phyloP scores from a whole-genome alignment of 2,329 filamentous ascomycete genomes.

The Parastagonospora nodorum region DNA sequence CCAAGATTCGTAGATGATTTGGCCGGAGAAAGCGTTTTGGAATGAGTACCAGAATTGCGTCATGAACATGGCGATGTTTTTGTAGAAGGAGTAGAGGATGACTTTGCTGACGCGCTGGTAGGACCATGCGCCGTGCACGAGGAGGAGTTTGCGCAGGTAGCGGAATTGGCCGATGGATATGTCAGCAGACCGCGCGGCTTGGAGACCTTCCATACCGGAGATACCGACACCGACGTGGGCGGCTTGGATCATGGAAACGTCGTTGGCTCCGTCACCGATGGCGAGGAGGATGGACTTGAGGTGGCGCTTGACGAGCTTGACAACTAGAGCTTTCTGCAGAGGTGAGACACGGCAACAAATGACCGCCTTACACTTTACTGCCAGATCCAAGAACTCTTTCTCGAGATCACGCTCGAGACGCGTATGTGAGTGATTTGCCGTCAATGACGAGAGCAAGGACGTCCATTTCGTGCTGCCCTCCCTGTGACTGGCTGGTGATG shows the following conservation, averaged over 20 bases:
- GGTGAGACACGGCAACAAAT: constrained; percentile 97
- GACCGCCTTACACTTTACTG: constrained; percentile 97
- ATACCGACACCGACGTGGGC: constrained; percentile 98
- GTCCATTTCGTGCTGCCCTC: constrained; percentile 74
- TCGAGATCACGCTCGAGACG: constrained; percentile 92
- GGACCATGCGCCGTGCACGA: constrained; percentile 96
- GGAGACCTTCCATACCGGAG: constrained; percentile 93
- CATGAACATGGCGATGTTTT: constrained; percentile 98
- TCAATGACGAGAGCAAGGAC: constrained; percentile 92
- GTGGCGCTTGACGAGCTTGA: constrained; percentile 96
- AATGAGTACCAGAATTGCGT: constrained; percentile 99
- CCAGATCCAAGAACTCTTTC: constrained; percentile 89
- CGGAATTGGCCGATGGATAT: constrained; percentile 96
- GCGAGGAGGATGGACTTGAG: constrained; percentile 89
- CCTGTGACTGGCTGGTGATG: constrained; percentile 79
- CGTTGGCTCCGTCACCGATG: constrained; percentile 96
- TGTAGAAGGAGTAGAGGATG: constrained; percentile 98
- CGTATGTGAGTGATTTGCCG: constrained; percentile 91
- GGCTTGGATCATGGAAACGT: constrained; percentile 99
- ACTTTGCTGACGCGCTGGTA: constrained; percentile 97
- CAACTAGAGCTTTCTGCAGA: constrained; percentile 93
- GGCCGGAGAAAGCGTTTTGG: constrained; percentile 96
- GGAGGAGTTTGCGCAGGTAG: constrained; percentile 87
- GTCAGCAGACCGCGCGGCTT: constrained; percentile 93
- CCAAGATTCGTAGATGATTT: constrained; percentile 99